Evolutionary conservation across 1,284 basidiomycete species (phyloP), one percentile per base, ranked within the genome.

Genomic region (Sparassis latifolia): DNA sequence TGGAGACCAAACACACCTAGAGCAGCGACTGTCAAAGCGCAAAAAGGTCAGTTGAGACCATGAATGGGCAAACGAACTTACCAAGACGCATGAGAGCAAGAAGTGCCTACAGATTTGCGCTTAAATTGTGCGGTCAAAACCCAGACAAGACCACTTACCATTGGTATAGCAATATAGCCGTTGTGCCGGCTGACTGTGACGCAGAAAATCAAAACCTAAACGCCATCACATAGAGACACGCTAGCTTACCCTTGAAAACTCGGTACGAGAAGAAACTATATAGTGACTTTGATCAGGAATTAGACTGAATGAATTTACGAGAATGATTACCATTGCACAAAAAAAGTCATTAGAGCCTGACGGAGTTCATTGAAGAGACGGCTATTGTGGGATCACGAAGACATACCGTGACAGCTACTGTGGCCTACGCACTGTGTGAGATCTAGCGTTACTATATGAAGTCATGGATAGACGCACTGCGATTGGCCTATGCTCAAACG

Each of bases 131-230:
- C 5, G 4, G 5, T n/a, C 1, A 10, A 2, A 12, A 32, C 20
- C 29, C 2, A 27, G 20, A 37, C 4, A 6, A 44, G n/a, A 12
- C 39, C 12, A 52, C 72, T 50, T 53, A 76, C 75, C 33, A 77
- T 67, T 0, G 73, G 70, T 3, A 57, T 47, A 2, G 67, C 66
- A 48, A 76, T 58, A 12, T 58, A 60, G 61, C 58, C 66, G 42
- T 71, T 75, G 10, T 62, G 52, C 47, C 63, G 66, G 64, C 74
- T 75, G 42, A 76, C 73, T 73, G 50, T 37, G 10, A 30, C 20
- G 20, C 20, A 20, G 20, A 20, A 20, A 20, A 20, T 20, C 20
- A 1, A 35, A 27, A 12, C 3, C n/a, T 30, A 33, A 32, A 12
- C 33, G 40, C 20, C 42, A 28, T 41, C 10, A 37, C 20, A 6